Evolutionary conservation across 768 basidiomycete genomes (phyloP).

Genomic region (Leccinum uliginosum): DNA sequence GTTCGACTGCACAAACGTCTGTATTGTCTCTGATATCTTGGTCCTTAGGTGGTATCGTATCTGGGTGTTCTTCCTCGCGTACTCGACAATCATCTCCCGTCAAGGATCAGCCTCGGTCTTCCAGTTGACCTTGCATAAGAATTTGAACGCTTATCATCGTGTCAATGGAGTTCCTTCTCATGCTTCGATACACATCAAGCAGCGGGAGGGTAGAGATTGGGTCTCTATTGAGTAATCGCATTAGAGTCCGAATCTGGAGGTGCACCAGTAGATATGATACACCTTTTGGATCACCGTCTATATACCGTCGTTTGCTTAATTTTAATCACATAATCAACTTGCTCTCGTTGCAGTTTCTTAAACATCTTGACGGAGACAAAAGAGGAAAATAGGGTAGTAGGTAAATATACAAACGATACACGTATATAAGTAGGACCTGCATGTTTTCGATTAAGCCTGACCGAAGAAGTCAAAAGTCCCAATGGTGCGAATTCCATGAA

Average conservation of each 20-base stretch:
- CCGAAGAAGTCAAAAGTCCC: neutral
- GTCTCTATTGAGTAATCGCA: slow-evolving; percentile 18
- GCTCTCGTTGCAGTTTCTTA: neutral
- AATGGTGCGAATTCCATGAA: neutral
- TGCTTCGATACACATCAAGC: slow-evolving; percentile 66
- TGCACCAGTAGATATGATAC: slow-evolving; percentile 8
- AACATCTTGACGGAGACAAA: neutral
- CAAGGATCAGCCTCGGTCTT: slow-evolving; percentile 92
- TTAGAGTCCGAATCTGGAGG: neutral
- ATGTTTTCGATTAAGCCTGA: neutral
- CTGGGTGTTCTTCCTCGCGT: slow-evolving; percentile 98
- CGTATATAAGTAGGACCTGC: neutral
- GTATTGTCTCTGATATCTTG: neutral
- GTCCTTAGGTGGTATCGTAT: slow-evolving; percentile 72
- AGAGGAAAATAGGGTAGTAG: neutral
- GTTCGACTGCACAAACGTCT: neutral
- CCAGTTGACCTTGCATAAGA: slow-evolving; percentile 98
- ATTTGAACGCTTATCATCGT: slow-evolving; percentile 92
- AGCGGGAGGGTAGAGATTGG: slow-evolving; percentile 28
- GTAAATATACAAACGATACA: neutral
- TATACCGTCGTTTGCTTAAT: slow-evolving; percentile 27
- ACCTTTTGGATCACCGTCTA: slow-evolving; percentile 8
- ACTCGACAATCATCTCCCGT: slow-evolving; percentile 76
- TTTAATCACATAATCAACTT: slow-evolving; percentile 10
- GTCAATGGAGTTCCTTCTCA: slow-evolving; percentile 82